Evolutionary conservation across 106 monocot species (phyloP).

Genomic region (Dioscorea alata): DNA sequence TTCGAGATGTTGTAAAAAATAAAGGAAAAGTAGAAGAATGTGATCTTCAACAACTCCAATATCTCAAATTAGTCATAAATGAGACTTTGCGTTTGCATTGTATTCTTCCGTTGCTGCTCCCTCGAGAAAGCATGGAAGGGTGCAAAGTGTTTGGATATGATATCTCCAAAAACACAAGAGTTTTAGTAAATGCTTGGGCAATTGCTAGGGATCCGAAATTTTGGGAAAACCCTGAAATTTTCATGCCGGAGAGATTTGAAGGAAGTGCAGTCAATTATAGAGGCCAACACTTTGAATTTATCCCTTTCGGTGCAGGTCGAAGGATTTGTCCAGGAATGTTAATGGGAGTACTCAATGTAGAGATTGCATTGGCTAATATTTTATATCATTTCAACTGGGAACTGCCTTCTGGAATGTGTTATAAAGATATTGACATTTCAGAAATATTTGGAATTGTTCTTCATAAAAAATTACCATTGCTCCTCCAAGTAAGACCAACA

Average conservation of each 20-base stretch:
- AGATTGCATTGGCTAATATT: slow-evolving; percentile 29
- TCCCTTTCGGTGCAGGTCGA: slow-evolving; percentile 33
- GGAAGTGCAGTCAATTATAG: slow-evolving; percentile 7
- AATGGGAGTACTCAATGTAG: slow-evolving; percentile 10
- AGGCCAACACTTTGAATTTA: slow-evolving; percentile 19
- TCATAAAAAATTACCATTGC: too few species aligned
- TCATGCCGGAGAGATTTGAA: slow-evolving; percentile 35
- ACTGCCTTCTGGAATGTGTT: slow-evolving; percentile 7
- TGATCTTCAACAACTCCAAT: slow-evolving; percentile 13
- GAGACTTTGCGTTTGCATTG: slow-evolving; percentile 27
- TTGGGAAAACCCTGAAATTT: slow-evolving; percentile 25
- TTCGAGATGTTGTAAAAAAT: slow-evolving; percentile 1
- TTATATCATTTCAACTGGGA: slow-evolving; percentile 29
- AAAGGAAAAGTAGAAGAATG: slow-evolving; percentile 10
- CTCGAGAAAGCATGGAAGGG: slow-evolving; percentile 10
- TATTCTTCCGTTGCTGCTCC: slow-evolving; percentile 18
- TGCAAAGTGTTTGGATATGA: slow-evolving; percentile 19
- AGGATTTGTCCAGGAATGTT: slow-evolving; percentile 28
- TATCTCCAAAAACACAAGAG: slow-evolving; percentile 16
- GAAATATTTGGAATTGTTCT: slow-evolving; percentile 14
- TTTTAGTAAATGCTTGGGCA: slow-evolving; percentile 22
- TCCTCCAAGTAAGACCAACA: too few species aligned
- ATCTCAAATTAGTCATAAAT: slow-evolving; percentile 28
- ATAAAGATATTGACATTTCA: slow-evolving; percentile 19
- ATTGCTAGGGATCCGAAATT: slow-evolving; percentile 15